Percentiles rank a stretch among this genome's conserved stretches.
These are phyloP conservation scores for Codiaeum variegatum DNA, from an alignment of 441 rosid species.

Conservation along the genomic window DNA sequence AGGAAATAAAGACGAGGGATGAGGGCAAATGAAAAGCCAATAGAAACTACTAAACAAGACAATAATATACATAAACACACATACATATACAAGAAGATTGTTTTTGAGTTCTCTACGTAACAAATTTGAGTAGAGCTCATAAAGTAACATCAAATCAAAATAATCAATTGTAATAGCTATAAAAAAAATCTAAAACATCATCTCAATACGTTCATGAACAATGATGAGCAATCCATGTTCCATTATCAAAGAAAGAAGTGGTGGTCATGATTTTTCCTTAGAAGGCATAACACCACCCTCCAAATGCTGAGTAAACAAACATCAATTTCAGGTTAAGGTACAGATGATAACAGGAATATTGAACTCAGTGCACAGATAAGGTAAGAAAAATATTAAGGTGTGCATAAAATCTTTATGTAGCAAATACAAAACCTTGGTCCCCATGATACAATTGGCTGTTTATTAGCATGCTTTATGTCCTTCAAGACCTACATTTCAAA, in stretches of 20 bases:
- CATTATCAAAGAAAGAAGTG: background rate
- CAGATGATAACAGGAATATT: conserved; percentile 3
- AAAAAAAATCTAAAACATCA: background rate
- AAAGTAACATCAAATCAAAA: background rate
- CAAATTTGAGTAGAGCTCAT: background rate
- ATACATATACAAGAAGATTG: background rate
- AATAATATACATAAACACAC: no score
- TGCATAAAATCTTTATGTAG: background rate
- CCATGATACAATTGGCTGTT: conserved; percentile 92
- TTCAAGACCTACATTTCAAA: conserved; percentile 67
- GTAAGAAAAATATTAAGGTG: background rate
- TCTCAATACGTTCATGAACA: background rate
- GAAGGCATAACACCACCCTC: background rate
- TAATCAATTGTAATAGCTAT: background rate
- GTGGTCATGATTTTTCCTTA: background rate
- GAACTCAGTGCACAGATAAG: background rate
- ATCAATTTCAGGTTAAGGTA: conserved; percentile 8
- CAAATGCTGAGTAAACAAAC: background rate
- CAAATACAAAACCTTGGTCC: conserved; percentile 71
- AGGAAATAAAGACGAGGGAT: conserved; percentile 17
- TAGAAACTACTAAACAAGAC: background rate
- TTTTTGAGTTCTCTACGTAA: background rate
- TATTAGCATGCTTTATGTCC: conserved; percentile 92
- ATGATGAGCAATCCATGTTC: background rate
- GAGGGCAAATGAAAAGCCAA: conserved; percentile 4